Evolutionary conservation across 768 basidiomycete genomes (phyloP), one percentile per base, ranked within the genome.

Genomic region (Cubamyces lactineus): DNA sequence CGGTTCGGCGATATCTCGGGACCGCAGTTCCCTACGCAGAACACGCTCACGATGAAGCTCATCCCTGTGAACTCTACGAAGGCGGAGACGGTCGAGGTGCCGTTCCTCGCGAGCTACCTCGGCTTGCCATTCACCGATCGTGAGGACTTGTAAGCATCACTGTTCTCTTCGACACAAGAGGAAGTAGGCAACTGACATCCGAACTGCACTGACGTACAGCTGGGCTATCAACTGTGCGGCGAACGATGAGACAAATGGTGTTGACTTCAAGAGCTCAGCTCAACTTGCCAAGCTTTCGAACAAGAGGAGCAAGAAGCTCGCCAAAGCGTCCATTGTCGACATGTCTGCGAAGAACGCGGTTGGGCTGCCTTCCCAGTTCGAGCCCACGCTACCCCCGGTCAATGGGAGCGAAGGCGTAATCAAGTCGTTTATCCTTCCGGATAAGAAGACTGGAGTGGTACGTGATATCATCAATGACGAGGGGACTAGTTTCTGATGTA

Each of bases 171-270:
- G 1, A 5, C 7, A 5, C 2, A 30, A 7, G 21, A 28, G 16
- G 7, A 11, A 15, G 5, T 9, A 5, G 9, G 9, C 34, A 9
- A 34, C 9, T 30, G 52, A 53, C 17, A 57, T n/a, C 15, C 28
- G 21, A 1, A 19, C 67, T 54, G 24, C 26, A 86, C 34, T 6
- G 4, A 5, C 11, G 1, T 9, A 8, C 65, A 87, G 85, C 78
- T 88, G 86, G 85, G 74, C 66, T 1, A 77, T 74, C 59, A 88
- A 88, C 65, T 88, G 86, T 69, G 84, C 77, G 16, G 84, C 82
- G 0, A 83, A 76, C 43, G 61, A 66, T 0, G 57, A 24, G 21
- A 86, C 85, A 17, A 86, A 86, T 65, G 85, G 84, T 2, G 71
- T 81, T 16, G 82, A 86, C 63, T 64, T 76, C 66, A 59, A 56